Percentiles rank a stretch among this genome's conserved stretches.
Evolutionary conservation across 1,284 basidiomycete species (phyloP).

Genomic region (Takashimella tepidaria): DNA sequence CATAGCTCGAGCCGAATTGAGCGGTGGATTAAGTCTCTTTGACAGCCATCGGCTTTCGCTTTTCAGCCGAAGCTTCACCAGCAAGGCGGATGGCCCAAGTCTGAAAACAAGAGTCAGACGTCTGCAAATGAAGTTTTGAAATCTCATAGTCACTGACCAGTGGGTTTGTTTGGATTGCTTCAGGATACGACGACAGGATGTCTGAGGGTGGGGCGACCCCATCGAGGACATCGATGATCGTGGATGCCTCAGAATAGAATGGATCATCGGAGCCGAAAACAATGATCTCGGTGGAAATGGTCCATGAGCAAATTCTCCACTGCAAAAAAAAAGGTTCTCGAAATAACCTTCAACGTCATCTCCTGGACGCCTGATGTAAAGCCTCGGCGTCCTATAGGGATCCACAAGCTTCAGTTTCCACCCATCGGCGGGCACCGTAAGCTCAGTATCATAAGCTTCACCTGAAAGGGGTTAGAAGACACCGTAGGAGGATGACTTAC

Average conservation of each 20-base stretch:
- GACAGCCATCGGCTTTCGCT: neutral
- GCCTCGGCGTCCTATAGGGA: constrained; percentile 22
- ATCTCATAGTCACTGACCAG: constrained; percentile 16
- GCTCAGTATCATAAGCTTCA: constrained; percentile 24
- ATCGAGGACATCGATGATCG: constrained; percentile 24
- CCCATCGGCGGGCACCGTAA: constrained; percentile 26
- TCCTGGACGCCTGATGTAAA: constrained; percentile 23
- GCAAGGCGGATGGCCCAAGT: neutral
- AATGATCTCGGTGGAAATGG: constrained; percentile 16
- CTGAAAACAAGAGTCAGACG: neutral
- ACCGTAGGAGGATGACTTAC: constrained; percentile 2
- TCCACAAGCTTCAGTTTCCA: constrained; percentile 27
- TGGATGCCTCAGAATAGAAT: constrained; percentile 19
- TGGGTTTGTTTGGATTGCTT: constrained; percentile 23
- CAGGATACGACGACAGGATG: constrained; percentile 23
- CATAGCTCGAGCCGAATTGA: neutral
- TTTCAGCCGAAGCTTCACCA: neutral
- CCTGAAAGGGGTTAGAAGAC: neutral
- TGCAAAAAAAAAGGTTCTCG: too few relatives aligned
- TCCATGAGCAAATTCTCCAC: too few relatives aligned
- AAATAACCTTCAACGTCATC: constrained; percentile 15
- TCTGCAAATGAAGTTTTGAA: too few relatives aligned
- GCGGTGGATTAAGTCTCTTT: neutral
- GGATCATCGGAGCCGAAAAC: constrained; percentile 9
- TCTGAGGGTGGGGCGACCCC: constrained; percentile 12